Base-by-base conservation (phyloP, 1,284 basidiomycete species). In the Sphaerobolus stellatus region DNA sequence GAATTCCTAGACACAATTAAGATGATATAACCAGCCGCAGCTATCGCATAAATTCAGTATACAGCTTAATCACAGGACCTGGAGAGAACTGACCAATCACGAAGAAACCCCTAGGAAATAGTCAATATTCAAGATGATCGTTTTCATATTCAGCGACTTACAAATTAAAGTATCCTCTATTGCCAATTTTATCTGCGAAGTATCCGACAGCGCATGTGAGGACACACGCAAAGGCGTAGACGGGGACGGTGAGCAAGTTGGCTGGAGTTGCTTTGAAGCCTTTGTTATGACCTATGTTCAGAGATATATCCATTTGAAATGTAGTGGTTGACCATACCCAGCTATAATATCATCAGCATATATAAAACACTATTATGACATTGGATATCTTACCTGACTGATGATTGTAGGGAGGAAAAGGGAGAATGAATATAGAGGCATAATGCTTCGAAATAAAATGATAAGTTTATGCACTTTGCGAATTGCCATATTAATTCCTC, bases 331-430 rank as follows among this genome's bases (percentile, higher is more conserved):
- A 45, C 43, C 51, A 20, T 24, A 53, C 33, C 50, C 54, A 52
- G 20, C 48, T 52, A 28, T 14, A 5, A 24, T 3, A 9, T 31
- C 14, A 8, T 25, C 6, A 47, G 41, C 9, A 30, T 18, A 22
- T 47, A 49, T 33, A 16, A 28, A 33, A 38, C n/a, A n/a, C n/a
- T n/a, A n/a, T n/a, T n/a, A n/a, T n/a, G n/a, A 54, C 33, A 28
- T 28, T 36, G 33, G 48, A 59, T 67, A 31, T 65, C 65, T 54
- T 57, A 85, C 81, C 70, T 84, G 71, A 57, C 77, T 83, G 66
- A 87, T 86, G 62, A 88, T 88, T 40, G 79, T 84, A 4, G 88
- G 88, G 31, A 88, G 72, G 72, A 90, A 90, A 38, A 89, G 67
- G 5, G 82, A 75, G 67, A 90, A 89, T 1, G 87, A 84, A 61